These are phyloP conservation scores for Eutrema japonicum DNA, from an alignment of 345 rosid species.

Conservation along the genomic window DNA sequence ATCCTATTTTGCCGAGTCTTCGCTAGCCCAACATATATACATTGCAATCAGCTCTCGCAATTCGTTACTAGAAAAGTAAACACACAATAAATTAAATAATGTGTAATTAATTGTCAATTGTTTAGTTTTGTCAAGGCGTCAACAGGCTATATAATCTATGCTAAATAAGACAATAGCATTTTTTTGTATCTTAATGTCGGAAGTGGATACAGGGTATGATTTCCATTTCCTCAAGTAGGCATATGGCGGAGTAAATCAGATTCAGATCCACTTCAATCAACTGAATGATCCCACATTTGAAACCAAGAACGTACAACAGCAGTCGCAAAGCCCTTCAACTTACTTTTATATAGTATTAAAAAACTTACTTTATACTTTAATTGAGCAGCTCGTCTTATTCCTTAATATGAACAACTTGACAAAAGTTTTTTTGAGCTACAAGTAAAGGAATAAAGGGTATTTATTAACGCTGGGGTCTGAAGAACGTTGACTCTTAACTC, in stretches of 20 bases:
- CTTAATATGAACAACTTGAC: constrained; percentile 24
- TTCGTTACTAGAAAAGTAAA: background rate
- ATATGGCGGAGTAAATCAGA: background rate
- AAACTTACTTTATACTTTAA: constrained; percentile 4
- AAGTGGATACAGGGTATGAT: background rate
- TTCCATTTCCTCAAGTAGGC: background rate
- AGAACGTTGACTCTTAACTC: constrained; percentile 27
- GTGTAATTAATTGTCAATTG: background rate
- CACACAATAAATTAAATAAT: background rate
- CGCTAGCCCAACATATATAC: background rate
- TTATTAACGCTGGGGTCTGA: background rate
- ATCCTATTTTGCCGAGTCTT: background rate
- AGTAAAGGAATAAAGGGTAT: constrained; percentile 17
- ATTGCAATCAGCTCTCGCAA: background rate
- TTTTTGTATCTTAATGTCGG: background rate
- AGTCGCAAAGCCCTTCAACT: constrained; percentile 1
- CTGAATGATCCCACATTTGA: background rate
- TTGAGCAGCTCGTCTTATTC: background rate
- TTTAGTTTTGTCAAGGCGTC: background rate
- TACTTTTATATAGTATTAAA: background rate
- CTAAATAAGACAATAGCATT: background rate
- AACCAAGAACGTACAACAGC: constrained; percentile 1
- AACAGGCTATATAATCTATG: background rate
- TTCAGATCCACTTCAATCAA: background rate
- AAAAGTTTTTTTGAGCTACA: constrained; percentile 9